Base-by-base conservation (phyloP, 306 rosid genomes). In the Ziziphus jujuba region DNA sequence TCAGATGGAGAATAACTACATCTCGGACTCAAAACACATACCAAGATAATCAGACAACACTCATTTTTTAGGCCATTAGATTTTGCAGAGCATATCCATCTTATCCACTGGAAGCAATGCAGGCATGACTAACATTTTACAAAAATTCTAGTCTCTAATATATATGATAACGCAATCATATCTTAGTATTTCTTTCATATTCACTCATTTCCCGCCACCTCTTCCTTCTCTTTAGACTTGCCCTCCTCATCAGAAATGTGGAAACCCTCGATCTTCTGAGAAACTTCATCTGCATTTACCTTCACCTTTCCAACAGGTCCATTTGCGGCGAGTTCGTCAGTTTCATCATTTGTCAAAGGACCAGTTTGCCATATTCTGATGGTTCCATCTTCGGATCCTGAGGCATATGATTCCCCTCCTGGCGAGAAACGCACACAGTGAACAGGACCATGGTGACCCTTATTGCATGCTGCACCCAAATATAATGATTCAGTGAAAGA, bases 401-500 rank as follows among this genome's bases (percentile, higher is more conserved):
- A 95, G 62, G 99, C 99, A 72, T 91, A 95, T 11, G 99, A 95
- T 81, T 95, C 99, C 67, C 99, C 99, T 35, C 96, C 97, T 4
- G 99, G 99, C 1, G 99, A 89, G 77, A 95, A 95, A 24, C 97
- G 96, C 65, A 95, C 81, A 48, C 97, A 95, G 77, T 95, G 99
- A 6, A 95, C 97, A 16, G 99, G 99, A 73, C 99, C 99, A 60
- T 95, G 99, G 80, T 95, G 99, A 60, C 99, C 99, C 82, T 91
- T 95, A 76, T 95, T 95, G 85, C 99, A 95, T 21, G 87, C 99
- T 95, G 87, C 83, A 89, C 65, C 44, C 23, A 82, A 40, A 71
- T 34, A 55, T 36, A 74, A 24, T 11, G 33, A 28, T 2, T 28
- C 33, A 28, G 33, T 28, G 33, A 28, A 28, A 28, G 4, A 28